Evolutionary conservation across 345 rosid genomes (phyloP).

Genomic region (Eucalyptus sideroxylon): DNA sequence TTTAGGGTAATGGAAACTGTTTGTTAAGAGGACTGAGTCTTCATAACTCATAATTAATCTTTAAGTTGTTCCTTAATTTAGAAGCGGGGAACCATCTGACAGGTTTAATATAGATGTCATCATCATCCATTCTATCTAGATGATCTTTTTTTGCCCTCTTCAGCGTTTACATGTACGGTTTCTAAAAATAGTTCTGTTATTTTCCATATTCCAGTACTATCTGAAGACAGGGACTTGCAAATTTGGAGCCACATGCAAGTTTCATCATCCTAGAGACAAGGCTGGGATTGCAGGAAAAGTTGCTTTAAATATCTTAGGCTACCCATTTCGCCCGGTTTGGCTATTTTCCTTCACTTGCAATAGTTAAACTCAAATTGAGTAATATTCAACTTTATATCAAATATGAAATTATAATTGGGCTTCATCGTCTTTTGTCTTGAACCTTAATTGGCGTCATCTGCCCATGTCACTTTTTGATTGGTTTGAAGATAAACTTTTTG

Average conservation of each 20-base stretch:
- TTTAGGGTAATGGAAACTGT: neutral
- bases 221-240: slow-evolving; percentile 99
- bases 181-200: neutral
- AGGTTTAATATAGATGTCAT: neutral
- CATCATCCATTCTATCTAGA: neutral
- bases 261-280: slow-evolving; percentile 94
- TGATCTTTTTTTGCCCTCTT: neutral
- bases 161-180: neutral
- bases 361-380: neutral
- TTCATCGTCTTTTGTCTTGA: neutral
- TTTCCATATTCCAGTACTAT: slow-evolving; percentile 44
- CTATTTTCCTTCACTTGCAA: neutral
- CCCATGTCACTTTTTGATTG: neutral
- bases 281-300: slow-evolving; percentile 93
- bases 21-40: neutral
- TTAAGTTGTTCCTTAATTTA: neutral
- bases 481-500: neutral
- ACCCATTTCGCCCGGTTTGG: slow-evolving; percentile 83
- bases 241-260: slow-evolving; percentile 99
- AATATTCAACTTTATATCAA: neutral
- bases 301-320: slow-evolving; percentile 83
- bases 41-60: neutral
- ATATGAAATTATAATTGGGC: neutral
- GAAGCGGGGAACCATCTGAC: neutral
- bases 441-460: neutral